These are phyloP conservation scores for Inonotus obliquus DNA, from an alignment of 1,284 basidiomycete species.

Conservation along the genomic window DNA sequence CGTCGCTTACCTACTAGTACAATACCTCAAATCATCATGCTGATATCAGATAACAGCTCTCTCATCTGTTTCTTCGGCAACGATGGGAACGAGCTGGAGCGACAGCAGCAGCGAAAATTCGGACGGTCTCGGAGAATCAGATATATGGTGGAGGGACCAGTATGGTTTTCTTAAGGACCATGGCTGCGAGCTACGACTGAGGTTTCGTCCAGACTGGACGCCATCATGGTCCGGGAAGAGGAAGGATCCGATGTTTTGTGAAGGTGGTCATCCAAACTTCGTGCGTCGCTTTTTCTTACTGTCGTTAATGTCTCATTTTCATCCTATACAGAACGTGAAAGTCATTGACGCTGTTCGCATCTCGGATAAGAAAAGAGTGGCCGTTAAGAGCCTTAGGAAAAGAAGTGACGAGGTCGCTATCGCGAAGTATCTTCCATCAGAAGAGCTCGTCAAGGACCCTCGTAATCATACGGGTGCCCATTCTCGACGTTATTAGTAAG, in stretches of 20 bases:
- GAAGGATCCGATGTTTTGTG: conserved; percentile 16
- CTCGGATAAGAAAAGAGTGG: not conserved
- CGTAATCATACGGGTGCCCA: conserved; percentile 30
- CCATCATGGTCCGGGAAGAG: conserved; percentile 26
- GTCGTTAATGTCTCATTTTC: not conserved
- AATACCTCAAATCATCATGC: too few relatives aligned
- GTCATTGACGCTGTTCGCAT: not conserved
- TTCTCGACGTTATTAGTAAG: conserved; percentile 26
- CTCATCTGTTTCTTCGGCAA: too few relatives aligned
- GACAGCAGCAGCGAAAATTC: too few relatives aligned
- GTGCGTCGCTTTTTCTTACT: conserved; percentile 1
- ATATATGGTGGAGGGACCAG: conserved; percentile 25
- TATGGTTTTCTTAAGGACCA: conserved; percentile 20
- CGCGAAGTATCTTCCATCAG: conserved; percentile 19
- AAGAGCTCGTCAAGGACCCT: conserved; percentile 20
- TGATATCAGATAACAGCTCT: too few relatives aligned
- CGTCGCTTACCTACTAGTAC: too few relatives aligned
- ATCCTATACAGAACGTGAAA: not conserved
- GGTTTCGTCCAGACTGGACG: conserved; percentile 25
- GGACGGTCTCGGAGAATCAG: too few relatives aligned
- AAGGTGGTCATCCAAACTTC: conserved; percentile 25
- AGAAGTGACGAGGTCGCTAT: conserved; percentile 22
- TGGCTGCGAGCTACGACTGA: conserved; percentile 26
- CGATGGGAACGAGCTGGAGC: too few relatives aligned
- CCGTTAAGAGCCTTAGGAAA: not conserved